Evolutionary conservation across 2,329 filamentous ascomycete species (phyloP).

Genomic region (Claviceps quebecensis): DNA sequence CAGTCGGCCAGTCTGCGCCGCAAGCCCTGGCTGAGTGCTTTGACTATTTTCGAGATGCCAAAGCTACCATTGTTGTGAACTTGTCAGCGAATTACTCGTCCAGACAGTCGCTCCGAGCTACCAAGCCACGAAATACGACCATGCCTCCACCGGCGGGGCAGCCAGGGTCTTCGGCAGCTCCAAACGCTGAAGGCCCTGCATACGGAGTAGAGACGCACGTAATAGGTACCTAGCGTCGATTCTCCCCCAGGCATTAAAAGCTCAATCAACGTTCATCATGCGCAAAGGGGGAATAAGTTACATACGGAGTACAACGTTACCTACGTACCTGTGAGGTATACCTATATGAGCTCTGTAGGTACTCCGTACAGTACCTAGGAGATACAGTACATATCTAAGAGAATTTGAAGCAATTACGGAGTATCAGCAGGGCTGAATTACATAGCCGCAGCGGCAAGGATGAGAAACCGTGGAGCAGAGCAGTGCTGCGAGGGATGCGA

Average conservation of each 20-base stretch:
- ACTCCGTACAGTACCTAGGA: not conserved
- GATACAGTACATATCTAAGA: not conserved
- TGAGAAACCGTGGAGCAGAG: not conserved
- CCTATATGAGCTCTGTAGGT: too few species aligned
- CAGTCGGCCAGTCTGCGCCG: conserved; percentile 26
- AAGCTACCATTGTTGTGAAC: conserved; percentile 32
- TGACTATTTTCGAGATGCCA: conserved; percentile 29
- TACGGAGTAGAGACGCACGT: not conserved
- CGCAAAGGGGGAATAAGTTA: not conserved
- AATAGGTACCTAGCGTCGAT: too few species aligned
- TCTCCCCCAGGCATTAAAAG: too few species aligned
- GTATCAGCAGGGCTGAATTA: not conserved
- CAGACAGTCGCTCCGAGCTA: conserved; percentile 8
- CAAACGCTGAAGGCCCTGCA: not conserved
- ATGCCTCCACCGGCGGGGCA: not conserved
- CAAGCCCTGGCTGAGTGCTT: conserved; percentile 35
- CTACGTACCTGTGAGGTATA: too few species aligned
- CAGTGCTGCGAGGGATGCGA: not conserved
- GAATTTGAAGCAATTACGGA: too few species aligned
- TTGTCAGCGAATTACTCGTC: conserved; percentile 28
- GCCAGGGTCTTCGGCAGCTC: not conserved
- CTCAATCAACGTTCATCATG: too few species aligned
- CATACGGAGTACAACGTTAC: too few species aligned
- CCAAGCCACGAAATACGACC: not conserved
- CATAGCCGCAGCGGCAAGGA: not conserved